Percentiles rank a stretch among this genome's conserved stretches.
Conservation (phyloP, 2,329 filamentous ascomycete species). For the Biscogniauxia sp. region DNA sequence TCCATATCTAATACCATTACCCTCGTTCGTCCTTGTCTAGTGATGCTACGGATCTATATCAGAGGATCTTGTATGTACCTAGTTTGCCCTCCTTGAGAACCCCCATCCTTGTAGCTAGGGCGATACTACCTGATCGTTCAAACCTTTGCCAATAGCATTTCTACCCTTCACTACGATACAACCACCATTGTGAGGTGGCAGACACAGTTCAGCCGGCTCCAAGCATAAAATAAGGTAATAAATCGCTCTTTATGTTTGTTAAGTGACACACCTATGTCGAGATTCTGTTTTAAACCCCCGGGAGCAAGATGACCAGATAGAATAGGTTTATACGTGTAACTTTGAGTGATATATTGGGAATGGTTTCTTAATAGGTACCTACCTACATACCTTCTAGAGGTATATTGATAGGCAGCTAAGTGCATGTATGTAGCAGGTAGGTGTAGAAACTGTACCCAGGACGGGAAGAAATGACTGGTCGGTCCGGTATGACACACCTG, state of each 20-base stretch:
- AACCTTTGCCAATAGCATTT: constrained; percentile 51
- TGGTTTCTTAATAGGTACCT: neutral
- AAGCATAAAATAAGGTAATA: constrained; percentile 49
- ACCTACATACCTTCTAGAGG: too few relatives aligned
- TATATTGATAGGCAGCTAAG: too few relatives aligned
- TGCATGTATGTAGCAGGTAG: too few relatives aligned
- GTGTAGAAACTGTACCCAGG: too few relatives aligned
- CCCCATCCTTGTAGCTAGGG: constrained; percentile 46
- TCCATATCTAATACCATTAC: constrained; percentile 9
- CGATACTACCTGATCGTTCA: constrained; percentile 50
- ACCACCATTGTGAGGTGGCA: constrained; percentile 49
- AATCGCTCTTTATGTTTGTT: constrained; percentile 36
- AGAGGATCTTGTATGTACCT: constrained; percentile 32
- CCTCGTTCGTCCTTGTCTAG: constrained; percentile 31
- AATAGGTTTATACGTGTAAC: too few relatives aligned
- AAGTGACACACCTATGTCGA: neutral
- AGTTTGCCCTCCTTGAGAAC: constrained; percentile 46
- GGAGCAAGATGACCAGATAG: neutral
- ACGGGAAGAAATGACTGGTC: too few relatives aligned
- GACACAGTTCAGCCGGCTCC: constrained; percentile 48
- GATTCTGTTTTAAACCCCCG: neutral
- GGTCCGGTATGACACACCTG: too few relatives aligned
- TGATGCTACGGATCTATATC: constrained; percentile 38
- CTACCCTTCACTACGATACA: constrained; percentile 50
- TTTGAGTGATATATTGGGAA: too few relatives aligned